These are phyloP conservation scores for Cryptosporidium meleagridis DNA, from an alignment of 169 alveolate species.

Conservation along the genomic window DNA sequence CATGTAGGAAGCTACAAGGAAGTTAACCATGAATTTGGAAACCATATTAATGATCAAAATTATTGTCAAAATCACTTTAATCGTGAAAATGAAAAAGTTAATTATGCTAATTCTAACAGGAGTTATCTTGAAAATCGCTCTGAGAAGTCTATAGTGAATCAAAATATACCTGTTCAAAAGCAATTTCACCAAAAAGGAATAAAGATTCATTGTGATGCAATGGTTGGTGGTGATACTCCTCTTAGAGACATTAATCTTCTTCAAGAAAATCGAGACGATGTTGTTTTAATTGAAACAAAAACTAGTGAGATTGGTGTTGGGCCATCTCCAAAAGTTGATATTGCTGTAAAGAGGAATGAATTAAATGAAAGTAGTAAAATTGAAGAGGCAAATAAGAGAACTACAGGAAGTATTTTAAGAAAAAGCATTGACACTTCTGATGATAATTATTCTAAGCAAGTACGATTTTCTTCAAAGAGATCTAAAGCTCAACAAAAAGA, in stretches of 20 bases:
- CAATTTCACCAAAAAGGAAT: background rate
- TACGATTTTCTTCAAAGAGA: conserved; percentile 24
- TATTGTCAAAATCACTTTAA: background rate
- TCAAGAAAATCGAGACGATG: background rate
- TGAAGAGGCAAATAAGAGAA: background rate
- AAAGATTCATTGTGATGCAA: conserved; percentile 46
- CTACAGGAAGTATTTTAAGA: conserved; percentile 46
- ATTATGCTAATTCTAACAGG: background rate
- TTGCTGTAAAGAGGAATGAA: background rate
- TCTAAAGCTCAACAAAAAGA: background rate
- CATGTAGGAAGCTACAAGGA: background rate
- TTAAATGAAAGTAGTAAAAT: background rate
- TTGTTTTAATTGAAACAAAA: background rate
- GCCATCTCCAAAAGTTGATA: conserved; percentile 45
- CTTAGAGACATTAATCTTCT: background rate
- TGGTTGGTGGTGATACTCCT: conserved; percentile 75
- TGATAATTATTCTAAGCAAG: conserved; percentile 59
- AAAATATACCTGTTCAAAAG: background rate
- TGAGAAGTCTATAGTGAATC: background rate
- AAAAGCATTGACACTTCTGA: conserved; percentile 37
- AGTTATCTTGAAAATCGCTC: background rate
- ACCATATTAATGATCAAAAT: background rate
- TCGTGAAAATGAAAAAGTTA: background rate
- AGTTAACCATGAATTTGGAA: background rate
- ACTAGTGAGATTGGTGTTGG: conserved; percentile 72